Conservation (phyloP, 176 grass and related monocot species). For the Elaeis guineensis region DNA sequence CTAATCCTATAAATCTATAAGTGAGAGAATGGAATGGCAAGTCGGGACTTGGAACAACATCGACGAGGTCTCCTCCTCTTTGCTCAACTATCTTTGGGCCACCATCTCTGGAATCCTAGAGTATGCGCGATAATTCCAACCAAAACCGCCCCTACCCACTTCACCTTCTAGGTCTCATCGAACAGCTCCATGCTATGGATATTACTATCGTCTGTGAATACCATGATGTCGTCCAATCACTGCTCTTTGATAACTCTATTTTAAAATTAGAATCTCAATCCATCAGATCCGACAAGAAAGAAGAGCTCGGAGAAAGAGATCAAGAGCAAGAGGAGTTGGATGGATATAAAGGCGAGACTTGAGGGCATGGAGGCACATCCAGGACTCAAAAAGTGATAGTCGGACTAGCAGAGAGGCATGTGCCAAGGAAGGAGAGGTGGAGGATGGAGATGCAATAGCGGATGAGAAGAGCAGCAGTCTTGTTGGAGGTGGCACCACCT, state of each 20-base stretch:
- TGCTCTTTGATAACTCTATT: conserved; percentile 71
- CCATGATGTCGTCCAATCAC: conserved; percentile 71
- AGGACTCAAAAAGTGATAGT: conserved; percentile 11
- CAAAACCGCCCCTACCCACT: conserved; percentile 77
- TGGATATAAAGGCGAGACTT: conserved; percentile 24
- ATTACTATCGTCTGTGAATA: conserved; percentile 96
- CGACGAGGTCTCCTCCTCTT: conserved; percentile 44
- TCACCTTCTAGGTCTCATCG: conserved; percentile 94
- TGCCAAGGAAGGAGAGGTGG: conserved; percentile 14
- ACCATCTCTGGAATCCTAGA: not conserved
- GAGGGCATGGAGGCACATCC: conserved; percentile 34
- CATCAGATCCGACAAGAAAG: not conserved
- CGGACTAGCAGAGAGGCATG: conserved; percentile 14
- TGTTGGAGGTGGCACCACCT: conserved; percentile 1
- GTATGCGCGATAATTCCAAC: conserved; percentile 53
- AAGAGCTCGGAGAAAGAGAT: not conserved
- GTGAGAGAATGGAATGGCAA: conserved; percentile 34
- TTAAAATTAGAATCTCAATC: not conserved
- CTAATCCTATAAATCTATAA: no score
- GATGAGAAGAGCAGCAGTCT: conserved; percentile 5
- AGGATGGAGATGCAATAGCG: conserved; percentile 10
- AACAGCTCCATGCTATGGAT: conserved; percentile 93
- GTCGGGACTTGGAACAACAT: conserved; percentile 65
- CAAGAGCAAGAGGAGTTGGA: not conserved
- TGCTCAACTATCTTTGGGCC: conserved; percentile 2